Conservation (phyloP, 768 basidiomycete genomes). For the Sporobolomyces roseus region DNA sequence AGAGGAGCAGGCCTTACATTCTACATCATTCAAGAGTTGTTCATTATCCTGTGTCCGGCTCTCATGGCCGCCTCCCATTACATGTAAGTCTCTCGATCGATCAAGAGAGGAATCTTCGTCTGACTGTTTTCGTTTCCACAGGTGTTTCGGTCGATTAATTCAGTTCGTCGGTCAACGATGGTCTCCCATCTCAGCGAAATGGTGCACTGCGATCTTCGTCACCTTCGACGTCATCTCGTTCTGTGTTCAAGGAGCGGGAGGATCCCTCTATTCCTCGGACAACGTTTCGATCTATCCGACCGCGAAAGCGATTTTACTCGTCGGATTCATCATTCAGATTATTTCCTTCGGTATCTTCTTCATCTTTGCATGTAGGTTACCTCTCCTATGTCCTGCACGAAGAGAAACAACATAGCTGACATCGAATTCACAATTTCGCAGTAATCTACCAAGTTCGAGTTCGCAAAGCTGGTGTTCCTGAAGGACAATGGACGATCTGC, state of each 20-base stretch:
- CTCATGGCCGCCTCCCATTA: slow-evolving; percentile 30
- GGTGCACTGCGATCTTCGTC: slow-evolving; percentile 35
- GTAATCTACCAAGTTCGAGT: slow-evolving; percentile 35
- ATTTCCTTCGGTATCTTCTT: slow-evolving; percentile 34
- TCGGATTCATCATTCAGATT: slow-evolving; percentile 35
- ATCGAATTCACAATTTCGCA: too few relatives aligned
- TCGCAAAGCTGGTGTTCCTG: slow-evolving; percentile 8
- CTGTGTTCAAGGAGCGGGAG: slow-evolving; percentile 37
- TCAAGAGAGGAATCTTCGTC: too few relatives aligned
- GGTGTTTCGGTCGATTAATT: slow-evolving; percentile 35
- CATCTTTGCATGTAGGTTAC: too few relatives aligned
- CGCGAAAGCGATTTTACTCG: slow-evolving; percentile 36
- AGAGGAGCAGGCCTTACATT: slow-evolving; percentile 14
- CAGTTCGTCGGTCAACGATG: slow-evolving; percentile 31
- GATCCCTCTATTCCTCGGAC: slow-evolving; percentile 34
- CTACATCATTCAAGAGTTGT: slow-evolving; percentile 25
- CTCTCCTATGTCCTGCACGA: too few relatives aligned
- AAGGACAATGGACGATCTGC: slow-evolving; percentile 26
- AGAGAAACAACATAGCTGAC: too few relatives aligned
- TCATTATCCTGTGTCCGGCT: slow-evolving; percentile 35
- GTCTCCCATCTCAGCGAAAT: slow-evolving; percentile 19
- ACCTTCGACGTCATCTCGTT: slow-evolving; percentile 32
- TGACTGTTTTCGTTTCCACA: neutral
- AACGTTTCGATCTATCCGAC: slow-evolving; percentile 22
- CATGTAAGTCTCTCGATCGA: neutral